Conservation (phyloP, 75 land plant species). For the Pinus taeda region DNA sequence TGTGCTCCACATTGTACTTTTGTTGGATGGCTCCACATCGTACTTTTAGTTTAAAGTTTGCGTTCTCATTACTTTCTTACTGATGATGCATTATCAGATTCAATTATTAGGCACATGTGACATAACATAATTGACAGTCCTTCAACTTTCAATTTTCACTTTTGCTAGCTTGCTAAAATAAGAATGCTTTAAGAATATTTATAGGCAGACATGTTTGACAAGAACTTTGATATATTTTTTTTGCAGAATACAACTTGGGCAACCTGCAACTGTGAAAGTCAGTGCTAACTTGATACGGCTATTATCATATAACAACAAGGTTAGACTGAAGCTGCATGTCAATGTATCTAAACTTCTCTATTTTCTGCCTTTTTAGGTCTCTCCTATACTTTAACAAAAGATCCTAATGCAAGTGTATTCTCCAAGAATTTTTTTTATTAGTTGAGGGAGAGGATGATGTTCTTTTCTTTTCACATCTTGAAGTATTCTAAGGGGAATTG, state of each 20-base stretch:
- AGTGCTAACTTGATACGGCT: conserved; percentile 77
- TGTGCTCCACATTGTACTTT: too few species aligned
- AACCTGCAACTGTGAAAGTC: conserved; percentile 93
- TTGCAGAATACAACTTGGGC: conserved; percentile 87
- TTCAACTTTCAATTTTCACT: neutral
- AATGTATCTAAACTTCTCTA: too few species aligned
- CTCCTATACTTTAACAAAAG: too few species aligned
- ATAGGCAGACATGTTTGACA: neutral
- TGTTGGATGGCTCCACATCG: too few species aligned
- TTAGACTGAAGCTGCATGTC: conserved; percentile 3
- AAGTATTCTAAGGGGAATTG: too few species aligned
- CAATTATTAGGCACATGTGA: neutral
- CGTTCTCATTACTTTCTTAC: neutral
- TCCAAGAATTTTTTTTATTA: too few species aligned
- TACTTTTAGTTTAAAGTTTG: neutral
- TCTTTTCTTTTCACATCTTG: too few species aligned
- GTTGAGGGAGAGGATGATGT: too few species aligned
- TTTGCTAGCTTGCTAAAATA: neutral
- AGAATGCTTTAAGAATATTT: neutral
- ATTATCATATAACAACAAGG: conserved; percentile 89
- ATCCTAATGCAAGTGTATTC: too few species aligned
- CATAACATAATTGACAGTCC: neutral
- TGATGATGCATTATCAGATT: neutral
- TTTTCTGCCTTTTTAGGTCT: too few species aligned
- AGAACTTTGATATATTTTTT: too few species aligned